Base-by-base conservation (phyloP, 192 early-diverging fungal species). In the Podila clonocystis region DNA sequence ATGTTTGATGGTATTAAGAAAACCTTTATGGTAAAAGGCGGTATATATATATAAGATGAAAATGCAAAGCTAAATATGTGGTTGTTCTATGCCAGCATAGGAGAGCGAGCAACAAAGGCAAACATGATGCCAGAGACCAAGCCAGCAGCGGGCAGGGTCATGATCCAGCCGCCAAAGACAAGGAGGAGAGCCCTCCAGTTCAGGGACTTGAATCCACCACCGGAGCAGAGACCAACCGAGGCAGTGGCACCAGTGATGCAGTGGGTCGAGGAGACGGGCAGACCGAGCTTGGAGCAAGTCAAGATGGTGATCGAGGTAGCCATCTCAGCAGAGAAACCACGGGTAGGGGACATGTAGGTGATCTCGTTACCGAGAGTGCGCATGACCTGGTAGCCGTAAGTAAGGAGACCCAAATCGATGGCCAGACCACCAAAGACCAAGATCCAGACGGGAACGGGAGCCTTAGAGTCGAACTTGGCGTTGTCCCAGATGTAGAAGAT, bases 181-280 rank as follows among this genome's bases (percentile, higher is more conserved):
- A 87, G 86, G 5, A 71, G 79, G 30, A 95, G 63, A 62, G 90
- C 84, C 65, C 82, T 89, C 95, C 94, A 96, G 88, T 95, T 95
- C 58, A 95, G 66, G 15, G 91, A 87, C 20, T 83, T 86, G 38
- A 82, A 68, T 67, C 74, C 88, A 50, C 68, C 82, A 49, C 91
- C 92, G 63, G 92, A 93, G 22, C 58, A 62, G 30, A 96, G 87
- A 50, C 95, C 95, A 63, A 96, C 89, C 17, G 84, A 87, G 2
- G 87, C 75, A 9, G 93, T 92, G n/a, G 95, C 91, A 45, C 95
- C 94, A 34, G 91, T 92, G 50, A 95, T 94, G 82, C 94, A 96
- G 72, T 95, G 94, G 2, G 95, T 95, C 5, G 95, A 96, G n/a
- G 94, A 95, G 12, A 96, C 94, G 13, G 95, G 95, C 8, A 96